These are phyloP conservation scores for Ophiostoma sp. DNA, from an alignment of 2,329 filamentous ascomycete genomes.

Conservation along the genomic window DNA sequence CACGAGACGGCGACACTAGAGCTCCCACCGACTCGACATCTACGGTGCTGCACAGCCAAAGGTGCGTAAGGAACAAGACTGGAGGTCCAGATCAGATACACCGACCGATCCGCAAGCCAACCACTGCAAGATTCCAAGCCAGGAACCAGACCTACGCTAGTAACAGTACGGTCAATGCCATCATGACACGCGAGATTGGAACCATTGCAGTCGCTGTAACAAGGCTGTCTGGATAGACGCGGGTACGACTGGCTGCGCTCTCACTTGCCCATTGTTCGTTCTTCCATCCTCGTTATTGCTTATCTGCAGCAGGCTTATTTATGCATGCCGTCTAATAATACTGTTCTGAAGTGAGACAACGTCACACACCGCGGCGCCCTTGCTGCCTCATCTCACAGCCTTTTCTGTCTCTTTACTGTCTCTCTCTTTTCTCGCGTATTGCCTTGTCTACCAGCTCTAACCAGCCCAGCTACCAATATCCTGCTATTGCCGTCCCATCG, in stretches of 20 bases:
- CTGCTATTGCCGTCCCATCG: background rate
- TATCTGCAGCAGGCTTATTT: conserved; percentile 11
- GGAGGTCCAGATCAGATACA: background rate
- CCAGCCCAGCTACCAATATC: background rate
- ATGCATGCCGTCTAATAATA: conserved; percentile 2
- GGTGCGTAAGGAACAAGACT: background rate
- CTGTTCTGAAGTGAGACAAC: conserved; percentile 17
- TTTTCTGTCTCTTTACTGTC: background rate
- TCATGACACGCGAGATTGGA: conserved; percentile 2
- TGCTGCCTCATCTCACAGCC: conserved; percentile 18
- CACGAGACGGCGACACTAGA: background rate
- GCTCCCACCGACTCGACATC: background rate
- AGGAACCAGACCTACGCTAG: conserved; percentile 19
- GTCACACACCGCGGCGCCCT: conserved; percentile 20
- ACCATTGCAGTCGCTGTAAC: background rate
- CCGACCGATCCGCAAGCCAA: background rate
- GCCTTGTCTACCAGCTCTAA: background rate
- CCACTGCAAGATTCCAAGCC: conserved; percentile 9
- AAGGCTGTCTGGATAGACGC: background rate
- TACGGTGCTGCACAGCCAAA: background rate
- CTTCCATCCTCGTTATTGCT: background rate
- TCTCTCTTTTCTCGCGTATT: background rate
- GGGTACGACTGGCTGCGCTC: background rate
- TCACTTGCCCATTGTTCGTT: background rate
- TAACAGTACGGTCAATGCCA: background rate